Evolutionary conservation across 2,329 filamentous ascomycete species (phyloP).

Genomic region (Claviceps africana): DNA sequence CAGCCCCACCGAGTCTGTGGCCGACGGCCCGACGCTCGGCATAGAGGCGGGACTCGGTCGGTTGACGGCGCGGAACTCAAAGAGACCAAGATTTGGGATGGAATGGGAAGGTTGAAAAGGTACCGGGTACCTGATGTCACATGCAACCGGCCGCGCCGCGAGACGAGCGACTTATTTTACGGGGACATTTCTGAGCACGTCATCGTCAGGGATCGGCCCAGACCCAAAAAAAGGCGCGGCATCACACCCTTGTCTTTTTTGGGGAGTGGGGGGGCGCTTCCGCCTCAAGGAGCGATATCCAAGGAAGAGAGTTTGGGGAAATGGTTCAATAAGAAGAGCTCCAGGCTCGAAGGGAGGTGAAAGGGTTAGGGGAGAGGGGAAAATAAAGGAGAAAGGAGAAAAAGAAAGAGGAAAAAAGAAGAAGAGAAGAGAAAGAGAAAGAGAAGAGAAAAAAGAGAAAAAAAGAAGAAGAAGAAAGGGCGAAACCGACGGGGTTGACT

Average conservation of each 20-base stretch:
- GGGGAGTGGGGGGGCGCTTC: background rate
- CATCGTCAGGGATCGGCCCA: conserved; percentile 5
- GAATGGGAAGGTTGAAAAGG: background rate
- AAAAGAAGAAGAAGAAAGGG: no score
- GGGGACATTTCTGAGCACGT: conserved; percentile 4
- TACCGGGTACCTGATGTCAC: background rate
- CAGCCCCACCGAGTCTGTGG: background rate
- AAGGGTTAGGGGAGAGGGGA: no score
- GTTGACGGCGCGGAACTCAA: background rate
- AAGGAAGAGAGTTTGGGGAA: no score
- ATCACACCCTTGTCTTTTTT: no score
- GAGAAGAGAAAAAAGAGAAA: no score
- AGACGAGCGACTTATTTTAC: background rate
- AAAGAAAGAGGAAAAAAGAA: no score
- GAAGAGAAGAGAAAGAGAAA: no score
- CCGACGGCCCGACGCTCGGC: background rate
- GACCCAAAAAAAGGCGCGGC: no score
- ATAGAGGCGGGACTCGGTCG: conserved; percentile 3
- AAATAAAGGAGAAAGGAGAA: no score
- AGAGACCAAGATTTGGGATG: background rate
- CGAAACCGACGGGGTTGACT: no score
- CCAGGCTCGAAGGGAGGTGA: no score
- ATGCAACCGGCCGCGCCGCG: background rate
- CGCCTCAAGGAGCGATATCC: background rate
- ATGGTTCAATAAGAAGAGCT: no score